Evolutionary conservation across 371 early-diverging fungal species (phyloP), one percentile per base, ranked within the genome.

Genomic region (Cokeromyces recurvatus): DNA sequence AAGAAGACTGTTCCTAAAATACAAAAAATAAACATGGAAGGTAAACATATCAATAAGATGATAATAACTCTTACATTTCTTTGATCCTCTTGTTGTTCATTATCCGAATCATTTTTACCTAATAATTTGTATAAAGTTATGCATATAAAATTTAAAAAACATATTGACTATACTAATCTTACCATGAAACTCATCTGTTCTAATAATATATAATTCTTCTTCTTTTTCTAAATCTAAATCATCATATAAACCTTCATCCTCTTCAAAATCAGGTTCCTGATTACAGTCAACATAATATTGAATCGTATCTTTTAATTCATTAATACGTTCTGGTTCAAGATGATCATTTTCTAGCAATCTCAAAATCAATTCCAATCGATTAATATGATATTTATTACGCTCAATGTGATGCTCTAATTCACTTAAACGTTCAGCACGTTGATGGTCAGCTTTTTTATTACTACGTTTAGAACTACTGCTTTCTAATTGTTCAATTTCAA

Each of bases 291-390:
- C 86, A 61, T 96, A 97, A 60, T 92, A 95, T 35, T 84, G 79
- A 14, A 97, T 85, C 43, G 85, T 82, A 31, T 96, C 97, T 27
- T 59, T 53, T 15, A 53, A 42, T 3, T 59, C 54, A 32, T 59
- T 53, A 4, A 59, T 43, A 27, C 54, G 77, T 9, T 95, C 95
- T 3, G 86, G 64, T n/a, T 76, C 77, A 21, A 96, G 64, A 38
- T 89, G 85, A 32, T 89, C 95, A 62, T 98, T 98, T 55, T 95
- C 95, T 37, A 97, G 60, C 60, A 94, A 68, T 50, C 98, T 82
- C 43, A 91, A 76, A 32, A 93, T 84, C 35, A 95, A 78, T 64
- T 98, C 98, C 57, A 98, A 68, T 19, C 91, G 78, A 36, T 75
- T 79, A 38, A 90, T 86, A 56, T 98, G 98, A 67, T 77, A 85